Evolutionary conservation across 139 green algal genomes (phyloP).

Genomic region (Chlamydomonas eustigma): DNA sequence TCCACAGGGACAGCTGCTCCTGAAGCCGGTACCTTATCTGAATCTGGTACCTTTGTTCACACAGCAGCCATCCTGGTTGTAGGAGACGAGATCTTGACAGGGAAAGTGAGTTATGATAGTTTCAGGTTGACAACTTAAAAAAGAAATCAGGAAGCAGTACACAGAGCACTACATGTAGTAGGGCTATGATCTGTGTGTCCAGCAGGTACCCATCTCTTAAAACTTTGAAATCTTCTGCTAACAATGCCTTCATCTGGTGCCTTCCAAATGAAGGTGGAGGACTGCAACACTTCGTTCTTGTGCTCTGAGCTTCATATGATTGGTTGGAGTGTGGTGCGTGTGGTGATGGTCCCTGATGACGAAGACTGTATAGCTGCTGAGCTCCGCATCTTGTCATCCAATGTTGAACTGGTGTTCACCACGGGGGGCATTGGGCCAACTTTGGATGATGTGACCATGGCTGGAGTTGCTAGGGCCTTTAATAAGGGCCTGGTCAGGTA

Average conservation of each 20-base stretch:
- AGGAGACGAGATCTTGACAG: constrained; percentile 77
- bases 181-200: too few species aligned
- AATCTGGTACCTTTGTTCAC: neutral
- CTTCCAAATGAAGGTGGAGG: constrained; percentile 48
- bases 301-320: constrained; percentile 65
- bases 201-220: too few species aligned
- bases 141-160: too few species aligned
- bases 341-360: constrained; percentile 69
- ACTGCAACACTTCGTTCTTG: constrained; percentile 73
- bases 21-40: neutral
- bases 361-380: constrained; percentile 45
- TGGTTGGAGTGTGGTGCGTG: constrained; percentile 37
- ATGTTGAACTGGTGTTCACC: neutral
- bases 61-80: constrained; percentile 46
- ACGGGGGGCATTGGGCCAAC: constrained; percentile 58
- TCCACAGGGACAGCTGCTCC: neutral
- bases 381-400: neutral
- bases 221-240: too few species aligned
- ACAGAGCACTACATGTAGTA: too few species aligned
- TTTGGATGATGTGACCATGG: constrained; percentile 77
- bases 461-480: neutral
- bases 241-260: neutral
- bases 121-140: too few species aligned
- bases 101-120: constrained; percentile 51
- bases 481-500: constrained; percentile 1